A percentile compares a stretch with the other conserved stretches of the same genome.
Evolutionary conservation across 805 yeast genomes (phyloP).

Genomic region (Lipomyces kockii): DNA sequence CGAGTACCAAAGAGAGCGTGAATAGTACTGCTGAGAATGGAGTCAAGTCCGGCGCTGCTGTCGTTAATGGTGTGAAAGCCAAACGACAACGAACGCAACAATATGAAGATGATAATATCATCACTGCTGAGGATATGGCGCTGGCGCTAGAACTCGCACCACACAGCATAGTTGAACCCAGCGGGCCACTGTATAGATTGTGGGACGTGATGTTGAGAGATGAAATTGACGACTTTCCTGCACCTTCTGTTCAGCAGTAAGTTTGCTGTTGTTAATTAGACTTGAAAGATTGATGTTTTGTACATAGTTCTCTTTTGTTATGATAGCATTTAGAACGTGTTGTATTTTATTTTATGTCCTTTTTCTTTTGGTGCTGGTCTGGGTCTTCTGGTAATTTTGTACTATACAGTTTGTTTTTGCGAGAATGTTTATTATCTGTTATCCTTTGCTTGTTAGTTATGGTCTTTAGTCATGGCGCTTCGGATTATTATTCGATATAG

Average conservation of each 20-base stretch:
- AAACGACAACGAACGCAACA: conserved; percentile 39
- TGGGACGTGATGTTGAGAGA: conserved; percentile 44
- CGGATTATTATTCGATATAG: background rate
- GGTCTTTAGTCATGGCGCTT: background rate
- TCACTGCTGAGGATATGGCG: conserved; percentile 46
- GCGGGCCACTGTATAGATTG: conserved; percentile 46
- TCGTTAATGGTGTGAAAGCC: background rate
- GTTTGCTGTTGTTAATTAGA: background rate
- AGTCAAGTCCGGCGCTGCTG: background rate
- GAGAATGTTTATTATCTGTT: background rate
- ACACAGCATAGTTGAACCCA: conserved; percentile 44
- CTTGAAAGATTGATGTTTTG: background rate
- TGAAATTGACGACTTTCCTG: conserved; percentile 41
- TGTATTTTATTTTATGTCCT: background rate
- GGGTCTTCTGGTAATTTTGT: background rate
- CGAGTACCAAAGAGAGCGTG: background rate
- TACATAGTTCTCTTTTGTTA: background rate
- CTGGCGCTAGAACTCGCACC: conserved; percentile 45
- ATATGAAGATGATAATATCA: conserved; percentile 41
- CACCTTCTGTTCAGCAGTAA: background rate
- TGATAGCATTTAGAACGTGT: background rate
- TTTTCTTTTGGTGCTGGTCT: background rate
- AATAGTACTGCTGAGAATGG: background rate
- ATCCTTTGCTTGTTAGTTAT: background rate
- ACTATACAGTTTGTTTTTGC: background rate